These are phyloP conservation scores for Ogataea polymorpha DNA, from an alignment of 805 yeast species.

Conservation along the genomic window DNA sequence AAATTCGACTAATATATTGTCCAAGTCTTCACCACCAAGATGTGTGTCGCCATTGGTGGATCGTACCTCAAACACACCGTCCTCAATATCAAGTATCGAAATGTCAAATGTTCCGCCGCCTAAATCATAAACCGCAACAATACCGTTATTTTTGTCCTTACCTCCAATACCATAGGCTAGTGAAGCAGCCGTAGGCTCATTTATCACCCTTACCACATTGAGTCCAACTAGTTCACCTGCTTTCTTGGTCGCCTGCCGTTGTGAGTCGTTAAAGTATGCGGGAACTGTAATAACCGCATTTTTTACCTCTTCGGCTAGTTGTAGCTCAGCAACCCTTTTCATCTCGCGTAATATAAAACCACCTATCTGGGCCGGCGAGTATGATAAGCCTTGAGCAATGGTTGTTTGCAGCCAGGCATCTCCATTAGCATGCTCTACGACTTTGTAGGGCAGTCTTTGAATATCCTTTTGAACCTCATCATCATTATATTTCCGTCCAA, in stretches of 20 bases:
- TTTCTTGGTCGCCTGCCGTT: slow-evolving; percentile 88
- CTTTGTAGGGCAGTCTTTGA: slow-evolving; percentile 84
- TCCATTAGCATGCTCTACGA: slow-evolving; percentile 85
- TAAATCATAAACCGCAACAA: slow-evolving; percentile 90
- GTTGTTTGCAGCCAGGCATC: slow-evolving; percentile 93
- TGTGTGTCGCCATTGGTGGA: slow-evolving; percentile 94
- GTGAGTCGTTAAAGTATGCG: slow-evolving; percentile 85
- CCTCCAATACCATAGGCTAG: slow-evolving; percentile 84
- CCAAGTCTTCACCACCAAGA: slow-evolving; percentile 89
- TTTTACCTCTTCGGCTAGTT: slow-evolving; percentile 72
- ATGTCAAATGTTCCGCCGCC: slow-evolving; percentile 99
- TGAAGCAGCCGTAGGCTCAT: slow-evolving; percentile 91
- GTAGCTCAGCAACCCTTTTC: slow-evolving; percentile 91
- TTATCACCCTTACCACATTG: slow-evolving; percentile 79
- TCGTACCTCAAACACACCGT: slow-evolving; percentile 95
- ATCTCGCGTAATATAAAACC: slow-evolving; percentile 89
- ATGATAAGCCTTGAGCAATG: slow-evolving; percentile 61
- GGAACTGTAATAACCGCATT: slow-evolving; percentile 91
- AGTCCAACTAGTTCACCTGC: slow-evolving; percentile 95
- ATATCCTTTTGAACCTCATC: slow-evolving; percentile 87
- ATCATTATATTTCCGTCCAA: slow-evolving; percentile 90
- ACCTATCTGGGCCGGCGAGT: slow-evolving; percentile 95
- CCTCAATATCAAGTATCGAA: slow-evolving; percentile 91
- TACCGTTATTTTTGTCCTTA: slow-evolving; percentile 50
- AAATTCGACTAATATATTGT: slow-evolving; percentile 76